phyloP scores from a whole-genome alignment of 2,329 filamentous ascomycete species.

The Stagonosporopsis vannaccii region DNA sequence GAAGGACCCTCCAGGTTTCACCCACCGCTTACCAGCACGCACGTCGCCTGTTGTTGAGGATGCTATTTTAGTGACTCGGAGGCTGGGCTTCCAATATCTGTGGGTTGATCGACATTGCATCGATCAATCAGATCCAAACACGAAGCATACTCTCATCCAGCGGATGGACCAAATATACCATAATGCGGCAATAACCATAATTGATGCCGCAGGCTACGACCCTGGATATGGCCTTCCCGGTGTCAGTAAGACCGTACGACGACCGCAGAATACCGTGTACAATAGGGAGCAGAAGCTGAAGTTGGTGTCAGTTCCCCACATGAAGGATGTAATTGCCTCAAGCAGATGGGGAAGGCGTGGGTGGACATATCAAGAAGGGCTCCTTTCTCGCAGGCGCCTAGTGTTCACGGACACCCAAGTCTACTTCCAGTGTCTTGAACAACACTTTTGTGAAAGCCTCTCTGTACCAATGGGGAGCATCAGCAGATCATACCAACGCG shows the following conservation, averaged over 20 bases:
- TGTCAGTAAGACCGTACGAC: not conserved
- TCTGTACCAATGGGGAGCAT: not conserved
- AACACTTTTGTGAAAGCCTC: constrained; percentile 1
- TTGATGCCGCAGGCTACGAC: constrained; percentile 6
- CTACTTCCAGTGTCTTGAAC: constrained; percentile 40
- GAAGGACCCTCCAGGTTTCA: not conserved
- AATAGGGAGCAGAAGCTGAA: not conserved
- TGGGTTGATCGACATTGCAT: constrained; percentile 13
- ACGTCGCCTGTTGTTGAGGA: constrained; percentile 15
- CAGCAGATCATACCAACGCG: not conserved
- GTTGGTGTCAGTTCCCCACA: not conserved
- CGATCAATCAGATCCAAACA: constrained; percentile 1
- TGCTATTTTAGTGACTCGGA: constrained; percentile 13
- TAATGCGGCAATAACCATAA: constrained; percentile 10
- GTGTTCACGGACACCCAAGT: constrained; percentile 45
- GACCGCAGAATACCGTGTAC: not conserved
- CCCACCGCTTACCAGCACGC: not conserved
- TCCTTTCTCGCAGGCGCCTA: constrained; percentile 47
- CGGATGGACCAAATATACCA: constrained; percentile 15
- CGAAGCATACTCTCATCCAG: constrained; percentile 7
- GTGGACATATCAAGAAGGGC: constrained; percentile 52
- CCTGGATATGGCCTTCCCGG: constrained; percentile 9
- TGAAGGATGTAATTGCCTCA: constrained; percentile 11
- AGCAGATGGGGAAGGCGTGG: constrained; percentile 48
- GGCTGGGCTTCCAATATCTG: constrained; percentile 13